Conservation (phyloP, 345 rosid genomes). For the Psidium friedrichsthalianum region DNA sequence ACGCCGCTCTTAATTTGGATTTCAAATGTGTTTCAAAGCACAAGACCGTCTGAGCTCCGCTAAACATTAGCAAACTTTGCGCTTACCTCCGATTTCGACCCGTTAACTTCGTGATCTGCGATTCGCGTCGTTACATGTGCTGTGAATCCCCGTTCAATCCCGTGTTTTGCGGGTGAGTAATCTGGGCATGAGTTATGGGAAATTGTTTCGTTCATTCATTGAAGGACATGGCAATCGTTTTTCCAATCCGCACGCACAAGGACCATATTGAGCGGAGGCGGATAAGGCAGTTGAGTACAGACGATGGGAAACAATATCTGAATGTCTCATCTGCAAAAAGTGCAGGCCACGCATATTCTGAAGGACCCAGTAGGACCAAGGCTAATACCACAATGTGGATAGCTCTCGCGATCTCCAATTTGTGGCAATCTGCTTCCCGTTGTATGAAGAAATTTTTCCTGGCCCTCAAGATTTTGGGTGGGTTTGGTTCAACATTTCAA, state of each 20-base stretch:
- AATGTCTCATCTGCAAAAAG: not conserved
- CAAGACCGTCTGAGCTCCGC: not conserved
- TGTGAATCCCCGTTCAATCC: not conserved
- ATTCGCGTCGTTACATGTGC: not conserved
- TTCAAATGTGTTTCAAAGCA: not conserved
- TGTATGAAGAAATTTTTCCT: not conserved
- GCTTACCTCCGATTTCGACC: not conserved
- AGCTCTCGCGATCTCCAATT: not conserved
- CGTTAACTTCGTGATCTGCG: not conserved
- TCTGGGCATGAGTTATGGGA: not conserved
- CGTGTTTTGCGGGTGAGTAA: not conserved
- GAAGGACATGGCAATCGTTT: not conserved
- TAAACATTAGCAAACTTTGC: not conserved
- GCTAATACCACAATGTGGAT: not conserved
- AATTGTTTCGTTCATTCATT: rapidly evolving
- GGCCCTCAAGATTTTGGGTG: not conserved
- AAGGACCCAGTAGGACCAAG: not conserved
- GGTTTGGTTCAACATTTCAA: too few species aligned
- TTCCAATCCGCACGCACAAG: not conserved
- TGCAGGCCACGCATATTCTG: not conserved
- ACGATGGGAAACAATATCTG: not conserved
- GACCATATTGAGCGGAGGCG: not conserved
- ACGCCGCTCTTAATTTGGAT: not conserved
- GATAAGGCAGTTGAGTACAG: not conserved
- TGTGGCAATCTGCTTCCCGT: not conserved